phyloP scores from a whole-genome alignment of 345 rosid species.

The Psidium friedrichsthalianum region DNA sequence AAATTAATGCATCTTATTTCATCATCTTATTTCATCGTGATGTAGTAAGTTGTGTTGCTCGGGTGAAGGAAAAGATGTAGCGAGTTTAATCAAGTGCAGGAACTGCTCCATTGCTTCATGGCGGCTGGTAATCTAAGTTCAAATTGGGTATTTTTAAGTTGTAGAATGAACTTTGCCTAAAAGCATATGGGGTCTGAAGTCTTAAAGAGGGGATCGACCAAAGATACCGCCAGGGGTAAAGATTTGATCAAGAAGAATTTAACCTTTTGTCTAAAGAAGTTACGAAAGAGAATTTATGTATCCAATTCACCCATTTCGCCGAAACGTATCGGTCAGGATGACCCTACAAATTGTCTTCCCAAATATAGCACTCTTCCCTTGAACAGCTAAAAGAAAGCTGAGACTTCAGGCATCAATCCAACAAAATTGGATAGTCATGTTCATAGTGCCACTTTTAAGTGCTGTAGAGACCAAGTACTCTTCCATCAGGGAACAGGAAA shows the following conservation, averaged over 20 bases:
- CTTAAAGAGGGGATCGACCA: neutral
- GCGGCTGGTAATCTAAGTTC: neutral
- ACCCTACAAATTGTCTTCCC: neutral
- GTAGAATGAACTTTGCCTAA: neutral
- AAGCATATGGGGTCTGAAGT: neutral
- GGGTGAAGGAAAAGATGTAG: neutral
- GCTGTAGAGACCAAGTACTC: neutral
- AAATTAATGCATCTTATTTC: neutral
- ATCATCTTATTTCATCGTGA: neutral
- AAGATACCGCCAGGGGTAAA: neutral
- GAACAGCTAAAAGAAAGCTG: neutral
- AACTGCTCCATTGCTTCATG: neutral
- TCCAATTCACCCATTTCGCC: neutral
- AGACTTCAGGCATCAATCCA: neutral
- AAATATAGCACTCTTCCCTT: neutral
- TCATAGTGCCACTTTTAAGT: neutral
- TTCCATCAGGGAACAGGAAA: neutral
- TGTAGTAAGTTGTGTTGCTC: neutral
- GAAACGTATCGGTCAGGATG: neutral
- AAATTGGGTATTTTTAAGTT: neutral
- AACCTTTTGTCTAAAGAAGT: neutral
- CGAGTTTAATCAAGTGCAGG: neutral
- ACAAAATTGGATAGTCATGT: neutral
- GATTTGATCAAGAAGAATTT: neutral
- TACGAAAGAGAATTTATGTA: neutral